These are phyloP conservation scores for Puccinia triticina DNA, from an alignment of 1,284 basidiomycete species.

Conservation along the genomic window DNA sequence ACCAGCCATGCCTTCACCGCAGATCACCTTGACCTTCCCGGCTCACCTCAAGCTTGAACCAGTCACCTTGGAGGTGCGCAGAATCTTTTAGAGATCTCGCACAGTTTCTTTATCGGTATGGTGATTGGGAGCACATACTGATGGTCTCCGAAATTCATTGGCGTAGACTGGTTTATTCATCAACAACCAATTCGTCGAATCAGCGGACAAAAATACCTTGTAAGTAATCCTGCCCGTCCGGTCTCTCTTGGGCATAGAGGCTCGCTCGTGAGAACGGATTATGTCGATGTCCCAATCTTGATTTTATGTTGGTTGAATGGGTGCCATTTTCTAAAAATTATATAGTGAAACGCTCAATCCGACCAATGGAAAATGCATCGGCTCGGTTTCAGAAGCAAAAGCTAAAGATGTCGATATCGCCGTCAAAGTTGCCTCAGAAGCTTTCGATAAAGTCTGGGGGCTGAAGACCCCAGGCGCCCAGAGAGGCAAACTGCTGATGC, in stretches of 20 bases:
- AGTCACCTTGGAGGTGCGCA: conserved; percentile 38
- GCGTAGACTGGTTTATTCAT: conserved; percentile 75
- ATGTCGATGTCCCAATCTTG: background rate
- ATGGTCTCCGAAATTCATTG: background rate
- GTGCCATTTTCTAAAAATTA: background rate
- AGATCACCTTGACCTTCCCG: conserved; percentile 43
- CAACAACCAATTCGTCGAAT: conserved; percentile 75
- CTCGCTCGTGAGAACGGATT: background rate
- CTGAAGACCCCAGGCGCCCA: conserved; percentile 70
- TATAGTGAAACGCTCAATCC: conserved; percentile 73
- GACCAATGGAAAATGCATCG: conserved; percentile 72
- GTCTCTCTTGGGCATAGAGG: too few species aligned
- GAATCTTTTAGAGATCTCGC: background rate
- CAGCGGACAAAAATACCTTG: conserved; percentile 69
- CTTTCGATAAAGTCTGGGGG: conserved; percentile 76
- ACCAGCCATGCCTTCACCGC: conserved; percentile 33
- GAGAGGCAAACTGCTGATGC: conserved; percentile 73
- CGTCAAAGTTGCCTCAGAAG: conserved; percentile 74
- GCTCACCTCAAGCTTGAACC: conserved; percentile 28
- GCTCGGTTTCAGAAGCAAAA: conserved; percentile 71
- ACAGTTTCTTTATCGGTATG: background rate
- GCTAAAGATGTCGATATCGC: conserved; percentile 74
- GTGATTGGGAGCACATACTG: background rate
- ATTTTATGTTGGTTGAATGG: background rate
- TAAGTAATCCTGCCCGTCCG: conserved; percentile 1